These are phyloP conservation scores for Phytophthora kernoviae DNA, from an alignment of 352 stramenopile genomes.

Conservation along the genomic window DNA sequence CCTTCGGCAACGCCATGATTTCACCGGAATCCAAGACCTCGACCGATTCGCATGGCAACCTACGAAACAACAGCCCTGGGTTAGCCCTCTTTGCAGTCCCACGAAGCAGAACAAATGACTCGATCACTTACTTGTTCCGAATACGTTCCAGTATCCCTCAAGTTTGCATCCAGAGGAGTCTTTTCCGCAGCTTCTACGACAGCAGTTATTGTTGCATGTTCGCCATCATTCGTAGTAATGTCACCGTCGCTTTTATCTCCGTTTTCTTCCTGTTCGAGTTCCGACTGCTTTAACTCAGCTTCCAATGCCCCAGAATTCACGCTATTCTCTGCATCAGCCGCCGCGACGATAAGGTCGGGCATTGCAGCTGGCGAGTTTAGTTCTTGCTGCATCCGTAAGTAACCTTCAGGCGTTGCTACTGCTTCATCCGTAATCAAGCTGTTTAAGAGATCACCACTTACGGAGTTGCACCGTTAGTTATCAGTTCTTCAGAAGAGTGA, in stretches of 20 bases:
- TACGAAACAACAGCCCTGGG: background rate
- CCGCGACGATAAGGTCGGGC: constrained; percentile 19
- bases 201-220: constrained; percentile 57
- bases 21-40: constrained; percentile 73
- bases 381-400: constrained; percentile 24
- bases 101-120: background rate
- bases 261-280: constrained; percentile 13
- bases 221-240: constrained; percentile 16
- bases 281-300: constrained; percentile 21
- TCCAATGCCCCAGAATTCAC: constrained; percentile 3
- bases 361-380: constrained; percentile 37
- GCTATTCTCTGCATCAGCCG: constrained; percentile 12
- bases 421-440: constrained; percentile 18
- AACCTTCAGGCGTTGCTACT: constrained; percentile 29
- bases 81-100: background rate
- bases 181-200: constrained; percentile 37
- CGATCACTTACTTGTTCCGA: constrained; percentile 45
- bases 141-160: constrained; percentile 68
- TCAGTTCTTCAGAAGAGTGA: constrained; percentile 3
- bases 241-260: constrained; percentile 8
- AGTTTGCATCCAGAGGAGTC: constrained; percentile 58
- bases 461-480: background rate
- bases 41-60: constrained; percentile 58
- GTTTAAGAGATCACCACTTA: constrained; percentile 5
- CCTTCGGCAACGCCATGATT: constrained; percentile 76